Evolutionary conservation across 129 eudicot species (phyloP).

Genomic region (Chrysanthemum seticuspe): DNA sequence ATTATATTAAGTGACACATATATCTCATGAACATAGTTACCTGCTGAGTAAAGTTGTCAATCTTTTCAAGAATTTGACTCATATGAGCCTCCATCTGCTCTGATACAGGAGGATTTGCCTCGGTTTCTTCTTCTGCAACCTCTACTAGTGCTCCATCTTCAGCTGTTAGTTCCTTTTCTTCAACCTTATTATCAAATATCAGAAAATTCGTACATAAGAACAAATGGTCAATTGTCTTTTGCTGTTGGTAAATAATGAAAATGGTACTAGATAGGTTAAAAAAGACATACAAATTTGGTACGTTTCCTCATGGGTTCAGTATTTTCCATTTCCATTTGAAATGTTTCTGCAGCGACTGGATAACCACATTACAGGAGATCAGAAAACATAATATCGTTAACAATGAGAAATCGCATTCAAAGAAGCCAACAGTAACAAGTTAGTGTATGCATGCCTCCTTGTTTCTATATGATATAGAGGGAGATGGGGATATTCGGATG

Average conservation of each 20-base stretch:
- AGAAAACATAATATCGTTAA: not conserved
- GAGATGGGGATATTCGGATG: too few relatives aligned
- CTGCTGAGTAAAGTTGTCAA: slow-evolving; percentile 72
- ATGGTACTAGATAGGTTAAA: slow-evolving; percentile 7
- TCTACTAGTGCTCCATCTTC: slow-evolving; percentile 45
- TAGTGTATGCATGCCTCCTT: not conserved
- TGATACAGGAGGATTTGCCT: slow-evolving; percentile 49
- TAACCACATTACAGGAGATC: slow-evolving; percentile 3
- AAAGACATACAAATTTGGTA: slow-evolving; percentile 51
- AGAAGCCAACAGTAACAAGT: too few relatives aligned
- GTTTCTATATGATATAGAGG: too few relatives aligned
- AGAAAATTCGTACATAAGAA: not conserved
- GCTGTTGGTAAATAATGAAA: slow-evolving; percentile 1
- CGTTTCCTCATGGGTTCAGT: slow-evolving; percentile 51
- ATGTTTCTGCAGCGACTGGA: slow-evolving; percentile 21
- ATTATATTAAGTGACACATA: slow-evolving; percentile 1
- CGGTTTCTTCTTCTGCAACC: slow-evolving; percentile 58
- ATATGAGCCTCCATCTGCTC: slow-evolving; percentile 72
- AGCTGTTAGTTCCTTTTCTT: slow-evolving; percentile 38
- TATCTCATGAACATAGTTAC: slow-evolving; percentile 33
- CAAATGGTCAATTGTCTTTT: slow-evolving; percentile 14
- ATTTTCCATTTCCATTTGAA: slow-evolving; percentile 49
- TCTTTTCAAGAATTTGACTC: slow-evolving; percentile 69
- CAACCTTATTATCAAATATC: slow-evolving; percentile 39
- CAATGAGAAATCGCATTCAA: not conserved